A percentile compares a stretch with the other conserved stretches of the same genome.
These are phyloP conservation scores for Podospora conica DNA, from an alignment of 495 filamentous ascomycete genomes.

Conservation along the genomic window DNA sequence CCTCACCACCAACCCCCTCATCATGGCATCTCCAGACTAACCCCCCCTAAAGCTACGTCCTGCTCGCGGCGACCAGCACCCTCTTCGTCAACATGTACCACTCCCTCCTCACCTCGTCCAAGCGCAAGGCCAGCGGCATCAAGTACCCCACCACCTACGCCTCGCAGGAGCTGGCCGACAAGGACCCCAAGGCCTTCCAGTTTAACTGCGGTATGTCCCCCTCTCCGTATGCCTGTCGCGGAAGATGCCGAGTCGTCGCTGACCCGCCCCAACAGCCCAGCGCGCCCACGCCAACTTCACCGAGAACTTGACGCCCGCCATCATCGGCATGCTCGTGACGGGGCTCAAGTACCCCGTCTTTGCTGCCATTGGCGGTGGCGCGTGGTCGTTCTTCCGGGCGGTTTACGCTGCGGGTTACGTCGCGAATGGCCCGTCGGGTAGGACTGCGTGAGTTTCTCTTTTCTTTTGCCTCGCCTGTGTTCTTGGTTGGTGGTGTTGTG, in stretches of 20 bases:
- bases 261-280: conserved; percentile 41
- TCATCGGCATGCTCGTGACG: conserved; percentile 51
- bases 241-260: neutral
- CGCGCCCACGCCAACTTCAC: conserved; percentile 66
- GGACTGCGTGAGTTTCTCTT: conserved; percentile 20
- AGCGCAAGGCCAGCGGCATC: conserved; percentile 52
- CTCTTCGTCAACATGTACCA: conserved; percentile 54
- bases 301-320: conserved; percentile 57
- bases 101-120: conserved; percentile 31
- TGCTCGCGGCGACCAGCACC: conserved; percentile 54
- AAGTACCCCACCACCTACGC: conserved; percentile 62
- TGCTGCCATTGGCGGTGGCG: conserved; percentile 45
- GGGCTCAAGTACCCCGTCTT: conserved; percentile 51
- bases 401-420: conserved; percentile 59
- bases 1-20: neutral
- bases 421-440: conserved; percentile 31
- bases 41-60: conserved; percentile 44
- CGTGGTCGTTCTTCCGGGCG: conserved; percentile 51
- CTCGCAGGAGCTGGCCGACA: conserved; percentile 49
- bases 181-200: conserved; percentile 42
- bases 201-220: conserved; percentile 44
- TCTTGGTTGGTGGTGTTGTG: neutral
- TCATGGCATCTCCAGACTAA: neutral
- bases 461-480: neutral
- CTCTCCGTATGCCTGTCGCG: neutral